These are phyloP conservation scores for Conidiobolus incongruus DNA, from an alignment of 371 early-diverging fungal genomes.

Conservation along the genomic window DNA sequence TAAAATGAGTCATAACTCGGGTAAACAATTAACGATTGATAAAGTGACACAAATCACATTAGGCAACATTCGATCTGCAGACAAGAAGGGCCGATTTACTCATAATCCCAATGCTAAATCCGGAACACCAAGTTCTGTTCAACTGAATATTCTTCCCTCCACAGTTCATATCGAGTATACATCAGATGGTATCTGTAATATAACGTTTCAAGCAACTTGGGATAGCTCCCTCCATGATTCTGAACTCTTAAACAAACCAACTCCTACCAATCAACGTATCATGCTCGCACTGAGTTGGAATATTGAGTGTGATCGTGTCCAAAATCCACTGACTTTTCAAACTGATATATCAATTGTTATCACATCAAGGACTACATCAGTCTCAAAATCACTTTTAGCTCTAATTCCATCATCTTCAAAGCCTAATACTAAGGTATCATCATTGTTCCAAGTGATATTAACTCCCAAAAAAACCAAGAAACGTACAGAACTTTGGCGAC, in stretches of 20 bases:
- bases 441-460: conserved; percentile 24
- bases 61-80: conserved; percentile 37
- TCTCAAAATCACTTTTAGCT: conserved; percentile 1
- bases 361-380: conserved; percentile 1
- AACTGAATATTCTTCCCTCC: conserved; percentile 1
- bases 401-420: conserved; percentile 6
- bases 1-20: conserved; percentile 49
- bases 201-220: conserved; percentile 44
- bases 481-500: conserved; percentile 38
- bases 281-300: conserved; percentile 26
- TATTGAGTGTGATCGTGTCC: conserved; percentile 29
- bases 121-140: not conserved
- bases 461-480: conserved; percentile 30
- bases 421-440: conserved; percentile 18
- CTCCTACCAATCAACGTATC: conserved; percentile 28
- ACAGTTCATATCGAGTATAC: conserved; percentile 18
- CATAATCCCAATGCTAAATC: not conserved
- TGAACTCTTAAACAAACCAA: conserved; percentile 40
- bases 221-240: conserved; percentile 64
- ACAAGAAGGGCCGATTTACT: conserved; percentile 25
- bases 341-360: conserved; percentile 31
- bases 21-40: conserved; percentile 38
- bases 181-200: conserved; percentile 32
- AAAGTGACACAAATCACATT: conserved; percentile 24
- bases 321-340: conserved; percentile 24